These are phyloP conservation scores for Lichtheimia ornata DNA, from an alignment of 371 early-diverging fungal genomes.

Conservation along the genomic window DNA sequence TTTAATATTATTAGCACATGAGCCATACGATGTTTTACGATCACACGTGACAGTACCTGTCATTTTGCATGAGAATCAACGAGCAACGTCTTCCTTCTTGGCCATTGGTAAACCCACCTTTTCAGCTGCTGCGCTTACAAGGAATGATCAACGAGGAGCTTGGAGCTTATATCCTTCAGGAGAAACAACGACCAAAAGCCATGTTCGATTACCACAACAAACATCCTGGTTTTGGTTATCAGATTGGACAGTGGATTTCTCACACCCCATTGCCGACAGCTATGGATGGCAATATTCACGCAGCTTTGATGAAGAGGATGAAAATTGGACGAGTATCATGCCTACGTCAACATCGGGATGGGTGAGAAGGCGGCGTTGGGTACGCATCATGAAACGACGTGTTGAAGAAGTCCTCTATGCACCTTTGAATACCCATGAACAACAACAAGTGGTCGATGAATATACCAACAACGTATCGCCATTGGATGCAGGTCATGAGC, in stretches of 20 bases:
- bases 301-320: slow-evolving; percentile 50
- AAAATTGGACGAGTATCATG: slow-evolving; percentile 47
- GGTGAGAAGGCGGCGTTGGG: slow-evolving; percentile 77
- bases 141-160: slow-evolving; percentile 53
- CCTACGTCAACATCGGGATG: slow-evolving; percentile 56
- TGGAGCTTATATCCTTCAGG: slow-evolving; percentile 62
- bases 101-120: slow-evolving; percentile 45
- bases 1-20: not conserved
- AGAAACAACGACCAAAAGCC: slow-evolving; percentile 48
- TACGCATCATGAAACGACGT: slow-evolving; percentile 73
- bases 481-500: not conserved
- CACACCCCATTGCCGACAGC: slow-evolving; percentile 58
- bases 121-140: slow-evolving; percentile 44
- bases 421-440: not conserved
- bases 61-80: slow-evolving; percentile 69
- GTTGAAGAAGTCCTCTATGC: slow-evolving; percentile 29
- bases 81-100: slow-evolving; percentile 37
- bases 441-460: not conserved
- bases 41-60: slow-evolving; percentile 63
- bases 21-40: slow-evolving; percentile 4
- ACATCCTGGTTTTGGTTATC: slow-evolving; percentile 77
- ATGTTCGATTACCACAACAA: slow-evolving; percentile 49
- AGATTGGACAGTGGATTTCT: slow-evolving; percentile 77
- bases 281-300: slow-evolving; percentile 72
- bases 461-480: not conserved